Percentiles rank a stretch among this genome's conserved stretches.
Evolutionary conservation across 2,329 filamentous ascomycete genomes (phyloP).

Genomic region (Thermothelomyces thermophilus): DNA sequence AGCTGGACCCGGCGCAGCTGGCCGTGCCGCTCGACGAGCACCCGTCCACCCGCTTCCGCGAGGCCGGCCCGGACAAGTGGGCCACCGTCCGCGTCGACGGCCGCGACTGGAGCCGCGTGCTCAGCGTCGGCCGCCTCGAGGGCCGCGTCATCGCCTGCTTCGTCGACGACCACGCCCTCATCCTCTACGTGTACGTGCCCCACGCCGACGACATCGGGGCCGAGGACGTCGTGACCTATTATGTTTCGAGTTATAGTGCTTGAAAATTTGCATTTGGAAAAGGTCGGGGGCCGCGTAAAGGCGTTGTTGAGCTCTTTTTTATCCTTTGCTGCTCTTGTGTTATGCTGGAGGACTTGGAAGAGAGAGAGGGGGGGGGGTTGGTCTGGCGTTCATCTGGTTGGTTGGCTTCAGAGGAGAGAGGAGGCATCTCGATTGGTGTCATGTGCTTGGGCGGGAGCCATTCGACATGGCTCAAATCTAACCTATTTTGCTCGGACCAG

Average conservation of each 20-base stretch:
- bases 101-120: slow-evolving; percentile 87
- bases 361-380: too few relatives aligned
- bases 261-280: too few relatives aligned
- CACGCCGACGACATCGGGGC: slow-evolving; percentile 59
- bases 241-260: slow-evolving; percentile 34
- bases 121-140: slow-evolving; percentile 84
- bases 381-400: too few relatives aligned
- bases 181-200: slow-evolving; percentile 75
- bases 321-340: too few relatives aligned
- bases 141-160: slow-evolving; percentile 92
- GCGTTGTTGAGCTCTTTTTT: neutral
- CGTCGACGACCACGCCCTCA: slow-evolving; percentile 70
- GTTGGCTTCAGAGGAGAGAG: too few relatives aligned
- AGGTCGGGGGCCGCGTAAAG: too few relatives aligned
- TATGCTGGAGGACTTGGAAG: too few relatives aligned
- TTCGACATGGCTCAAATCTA: too few relatives aligned
- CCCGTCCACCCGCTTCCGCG: slow-evolving; percentile 72
- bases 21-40: slow-evolving; percentile 68
- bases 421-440: too few relatives aligned
- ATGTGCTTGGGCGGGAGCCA: too few relatives aligned
- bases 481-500: too few relatives aligned
- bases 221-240: slow-evolving; percentile 65
- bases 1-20: slow-evolving; percentile 72
- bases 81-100: slow-evolving; percentile 87
- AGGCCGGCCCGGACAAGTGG: slow-evolving; percentile 75